Percentiles rank a stretch among this genome's conserved stretches.
Conservation (phyloP, 2,329 filamentous ascomycete genomes). For the Chalaropsis ovoidea region DNA sequence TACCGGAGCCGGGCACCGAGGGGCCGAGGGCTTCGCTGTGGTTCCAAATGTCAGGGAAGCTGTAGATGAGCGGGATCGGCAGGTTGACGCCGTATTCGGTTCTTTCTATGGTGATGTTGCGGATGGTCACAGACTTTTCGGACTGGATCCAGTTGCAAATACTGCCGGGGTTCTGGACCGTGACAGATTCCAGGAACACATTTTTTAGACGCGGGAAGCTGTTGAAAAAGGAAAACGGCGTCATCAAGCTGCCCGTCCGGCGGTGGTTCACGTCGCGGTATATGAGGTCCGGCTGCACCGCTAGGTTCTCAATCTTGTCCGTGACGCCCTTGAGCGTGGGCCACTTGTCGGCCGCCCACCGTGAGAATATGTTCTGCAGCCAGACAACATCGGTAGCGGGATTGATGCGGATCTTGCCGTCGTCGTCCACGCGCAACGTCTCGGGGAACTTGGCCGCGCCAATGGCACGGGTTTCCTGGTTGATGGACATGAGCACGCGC, state of each 20-base stretch:
- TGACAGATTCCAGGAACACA: constrained; percentile 16
- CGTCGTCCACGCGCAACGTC: constrained; percentile 2
- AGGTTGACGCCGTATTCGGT: neutral
- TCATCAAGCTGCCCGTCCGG: neutral
- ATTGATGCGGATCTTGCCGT: constrained; percentile 12
- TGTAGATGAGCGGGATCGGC: neutral
- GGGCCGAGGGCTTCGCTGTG: neutral
- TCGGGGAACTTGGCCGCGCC: constrained; percentile 11
- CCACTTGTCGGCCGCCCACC: neutral
- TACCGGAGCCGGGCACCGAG: constrained; percentile 10
- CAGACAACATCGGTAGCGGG: constrained; percentile 18
- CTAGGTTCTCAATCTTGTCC: constrained; percentile 21
- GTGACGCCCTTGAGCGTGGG: neutral
- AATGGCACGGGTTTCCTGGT: constrained; percentile 16
- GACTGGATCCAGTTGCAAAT: constrained; percentile 19
- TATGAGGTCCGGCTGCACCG: neutral
- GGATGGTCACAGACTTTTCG: constrained; percentile 15
- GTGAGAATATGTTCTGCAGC: neutral
- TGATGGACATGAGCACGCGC: constrained; percentile 20
- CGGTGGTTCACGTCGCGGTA: neutral
- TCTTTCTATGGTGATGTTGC: constrained; percentile 14
- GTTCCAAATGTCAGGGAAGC: constrained; percentile 17
- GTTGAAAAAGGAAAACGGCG: constrained; percentile 13
- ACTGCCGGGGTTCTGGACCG: neutral
- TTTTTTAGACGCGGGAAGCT: constrained; percentile 18